Evolutionary conservation across 1,284 basidiomycete genomes (phyloP).

Genomic region (Acaromyces ingoldii): DNA sequence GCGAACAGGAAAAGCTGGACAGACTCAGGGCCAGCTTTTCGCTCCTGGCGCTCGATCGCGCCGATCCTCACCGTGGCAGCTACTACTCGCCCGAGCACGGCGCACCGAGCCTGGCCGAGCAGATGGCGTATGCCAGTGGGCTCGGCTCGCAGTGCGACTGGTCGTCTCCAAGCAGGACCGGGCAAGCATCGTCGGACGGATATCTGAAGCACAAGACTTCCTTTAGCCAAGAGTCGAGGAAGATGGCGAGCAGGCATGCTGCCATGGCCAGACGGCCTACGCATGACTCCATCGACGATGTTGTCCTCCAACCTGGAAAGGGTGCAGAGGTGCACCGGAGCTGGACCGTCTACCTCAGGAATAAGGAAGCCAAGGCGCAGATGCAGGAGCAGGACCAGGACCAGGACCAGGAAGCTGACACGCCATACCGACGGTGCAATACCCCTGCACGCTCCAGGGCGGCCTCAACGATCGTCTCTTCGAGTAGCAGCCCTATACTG

Average conservation of each 20-base stretch:
- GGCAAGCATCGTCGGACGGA: neutral
- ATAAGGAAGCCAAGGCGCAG: too few species aligned
- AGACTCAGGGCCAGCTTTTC: slow-evolving; percentile 1
- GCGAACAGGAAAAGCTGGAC: slow-evolving; percentile 7
- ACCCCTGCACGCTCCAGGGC: neutral
- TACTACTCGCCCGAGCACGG: slow-evolving; percentile 10
- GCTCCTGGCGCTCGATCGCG: too few species aligned
- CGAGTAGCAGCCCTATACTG: slow-evolving; percentile 6
- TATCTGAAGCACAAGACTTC: too few species aligned
- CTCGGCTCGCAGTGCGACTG: slow-evolving; percentile 8
- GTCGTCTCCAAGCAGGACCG: neutral
- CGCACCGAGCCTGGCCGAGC: slow-evolving; percentile 14
- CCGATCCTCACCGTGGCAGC: too few species aligned
- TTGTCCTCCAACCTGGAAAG: neutral
- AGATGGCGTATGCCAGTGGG: slow-evolving; percentile 15
- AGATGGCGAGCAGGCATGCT: too few species aligned
- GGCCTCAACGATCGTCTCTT: neutral
- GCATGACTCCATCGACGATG: too few species aligned
- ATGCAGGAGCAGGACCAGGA: too few species aligned
- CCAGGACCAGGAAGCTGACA: too few species aligned
- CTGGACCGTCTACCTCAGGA: neutral
- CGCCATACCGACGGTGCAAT: too few species aligned
- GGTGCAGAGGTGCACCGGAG: neutral
- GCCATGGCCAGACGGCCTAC: too few species aligned
- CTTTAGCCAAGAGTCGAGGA: slow-evolving; percentile 2